Evolutionary conservation across 2,329 filamentous ascomycete species (phyloP).

Genomic region (Aureobasidium lini): DNA sequence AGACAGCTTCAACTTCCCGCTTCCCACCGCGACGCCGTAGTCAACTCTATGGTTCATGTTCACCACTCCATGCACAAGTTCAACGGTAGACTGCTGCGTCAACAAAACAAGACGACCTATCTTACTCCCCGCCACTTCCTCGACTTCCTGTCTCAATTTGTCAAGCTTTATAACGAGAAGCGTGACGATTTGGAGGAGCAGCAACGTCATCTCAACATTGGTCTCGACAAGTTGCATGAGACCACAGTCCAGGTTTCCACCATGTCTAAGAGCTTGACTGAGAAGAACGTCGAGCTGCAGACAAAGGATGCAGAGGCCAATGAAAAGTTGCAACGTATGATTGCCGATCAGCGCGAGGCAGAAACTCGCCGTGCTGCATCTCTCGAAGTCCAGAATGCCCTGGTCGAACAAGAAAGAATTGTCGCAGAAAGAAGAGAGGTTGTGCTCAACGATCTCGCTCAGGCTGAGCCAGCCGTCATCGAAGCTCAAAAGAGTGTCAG

Average conservation of each 20-base stretch:
- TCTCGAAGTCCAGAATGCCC: constrained; percentile 75
- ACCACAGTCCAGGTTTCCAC: constrained; percentile 97
- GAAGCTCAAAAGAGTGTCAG: constrained; percentile 94
- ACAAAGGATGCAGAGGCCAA: constrained; percentile 93
- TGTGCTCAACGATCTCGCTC: constrained; percentile 79
- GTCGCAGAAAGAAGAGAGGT: constrained; percentile 76
- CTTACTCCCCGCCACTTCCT: constrained; percentile 95
- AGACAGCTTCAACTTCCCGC: constrained; percentile 76
- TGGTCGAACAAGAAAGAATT: constrained; percentile 84
- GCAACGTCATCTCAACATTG: constrained; percentile 95
- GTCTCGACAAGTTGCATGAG: constrained; percentile 92
- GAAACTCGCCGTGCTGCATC: constrained; percentile 85
- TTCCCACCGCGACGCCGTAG: constrained; percentile 80
- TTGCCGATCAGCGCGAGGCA: constrained; percentile 89
- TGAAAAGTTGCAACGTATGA: constrained; percentile 94
- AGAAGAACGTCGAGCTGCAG: constrained; percentile 90
- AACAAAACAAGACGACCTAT: constrained; percentile 87
- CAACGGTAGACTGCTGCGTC: constrained; percentile 79
- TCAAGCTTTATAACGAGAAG: constrained; percentile 96
- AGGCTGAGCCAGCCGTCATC: constrained; percentile 84
- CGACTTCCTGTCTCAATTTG: constrained; percentile 96
- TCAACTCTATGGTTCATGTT: constrained; percentile 98
- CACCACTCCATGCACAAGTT: constrained; percentile 90
- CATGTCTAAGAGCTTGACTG: constrained; percentile 77
- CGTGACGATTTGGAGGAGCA: constrained; percentile 97